Base-by-base conservation (phyloP, 495 filamentous ascomycete species). In the Penicillium steckii region DNA sequence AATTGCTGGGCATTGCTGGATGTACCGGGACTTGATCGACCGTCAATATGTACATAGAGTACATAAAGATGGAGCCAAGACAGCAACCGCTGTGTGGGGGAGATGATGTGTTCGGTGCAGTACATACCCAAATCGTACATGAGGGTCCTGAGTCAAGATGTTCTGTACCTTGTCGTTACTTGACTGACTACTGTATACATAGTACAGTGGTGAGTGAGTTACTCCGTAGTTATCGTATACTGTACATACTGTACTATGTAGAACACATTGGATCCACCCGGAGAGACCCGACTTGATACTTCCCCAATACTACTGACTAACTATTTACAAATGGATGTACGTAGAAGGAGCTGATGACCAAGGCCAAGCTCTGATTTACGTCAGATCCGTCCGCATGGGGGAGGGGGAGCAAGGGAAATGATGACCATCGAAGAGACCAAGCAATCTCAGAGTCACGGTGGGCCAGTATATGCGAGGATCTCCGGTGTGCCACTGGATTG, bases 21-120 rank as follows among this genome's bases (percentile, higher is more conserved):
- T 47, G 50, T 57, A 62, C 55, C 55, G 59, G 52, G 52, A 58
- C 50, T n/a, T 33, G 58, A 61, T 61, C 58, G 53, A 42, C 58
- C 58, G 50, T 46, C 26, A 18, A 15, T 17, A 22, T 2, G 12
- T 21, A 21, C 22, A 2, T n/a, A n/a, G n/a, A n/a, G n/a, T n/a
- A n/a, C n/a, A n/a, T n/a, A n/a, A n/a, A n/a, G n/a, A n/a, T n/a
- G n/a, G 17, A 43, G 18, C 40, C 26, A 27, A 27, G 26, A 27
- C 26, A 10, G 10, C 26, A 27, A 27, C 26, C 26, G 26, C 10
- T 27, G 5, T 27, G 26, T 25, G 43, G 17, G 22, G 29, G 33
- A 45, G 43, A 29, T 26, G 43, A 27, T 30, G 26, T 27, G 23
- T 45, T 26, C 43, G 26, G 26, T 17, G 22, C 23, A 22, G 23